Conservation (phyloP, 2,329 filamentous ascomycete species). For the Albifimbria verrucaria region DNA sequence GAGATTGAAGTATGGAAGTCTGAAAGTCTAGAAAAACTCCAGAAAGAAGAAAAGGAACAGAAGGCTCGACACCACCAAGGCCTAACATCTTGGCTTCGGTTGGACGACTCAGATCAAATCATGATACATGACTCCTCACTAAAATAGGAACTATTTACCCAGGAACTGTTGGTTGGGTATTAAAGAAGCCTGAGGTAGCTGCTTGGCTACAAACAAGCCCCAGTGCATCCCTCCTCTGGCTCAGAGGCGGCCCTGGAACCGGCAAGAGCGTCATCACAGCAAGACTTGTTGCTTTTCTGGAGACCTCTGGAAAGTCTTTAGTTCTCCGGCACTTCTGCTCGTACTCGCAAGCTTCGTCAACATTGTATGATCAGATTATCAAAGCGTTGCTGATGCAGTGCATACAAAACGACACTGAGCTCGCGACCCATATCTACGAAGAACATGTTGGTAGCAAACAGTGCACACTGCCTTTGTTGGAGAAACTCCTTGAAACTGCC, state of each 20-base stretch:
- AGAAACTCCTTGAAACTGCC: not conserved
- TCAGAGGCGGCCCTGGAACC: constrained; percentile 30
- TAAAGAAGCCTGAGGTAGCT: constrained; percentile 20
- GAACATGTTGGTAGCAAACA: constrained; percentile 16
- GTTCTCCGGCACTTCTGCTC: constrained; percentile 32
- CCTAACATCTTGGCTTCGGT: constrained; percentile 24
- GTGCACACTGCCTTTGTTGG: not conserved
- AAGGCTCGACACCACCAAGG: constrained; percentile 18
- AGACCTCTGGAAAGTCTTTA: constrained; percentile 3
- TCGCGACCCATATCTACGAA: constrained; percentile 19
- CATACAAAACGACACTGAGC: constrained; percentile 13
- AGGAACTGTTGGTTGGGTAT: constrained; percentile 31
- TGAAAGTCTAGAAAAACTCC: not conserved
- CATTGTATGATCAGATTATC: constrained; percentile 27
- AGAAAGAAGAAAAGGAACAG: constrained; percentile 16
- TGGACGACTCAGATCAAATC: constrained; percentile 27
- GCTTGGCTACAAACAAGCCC: constrained; percentile 19
- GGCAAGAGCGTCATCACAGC: constrained; percentile 33
- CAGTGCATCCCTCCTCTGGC: constrained; percentile 20
- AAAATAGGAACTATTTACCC: constrained; percentile 18
- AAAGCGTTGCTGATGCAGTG: constrained; percentile 28
- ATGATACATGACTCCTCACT: constrained; percentile 16
- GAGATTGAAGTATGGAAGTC: constrained; percentile 2
- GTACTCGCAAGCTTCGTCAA: constrained; percentile 25
- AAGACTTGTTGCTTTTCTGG: constrained; percentile 26